A percentile compares a stretch with the other conserved stretches of the same genome.
These are phyloP conservation scores for Bacterosira constricta DNA, from an alignment of 108 stramenopile genomes.

Conservation along the genomic window DNA sequence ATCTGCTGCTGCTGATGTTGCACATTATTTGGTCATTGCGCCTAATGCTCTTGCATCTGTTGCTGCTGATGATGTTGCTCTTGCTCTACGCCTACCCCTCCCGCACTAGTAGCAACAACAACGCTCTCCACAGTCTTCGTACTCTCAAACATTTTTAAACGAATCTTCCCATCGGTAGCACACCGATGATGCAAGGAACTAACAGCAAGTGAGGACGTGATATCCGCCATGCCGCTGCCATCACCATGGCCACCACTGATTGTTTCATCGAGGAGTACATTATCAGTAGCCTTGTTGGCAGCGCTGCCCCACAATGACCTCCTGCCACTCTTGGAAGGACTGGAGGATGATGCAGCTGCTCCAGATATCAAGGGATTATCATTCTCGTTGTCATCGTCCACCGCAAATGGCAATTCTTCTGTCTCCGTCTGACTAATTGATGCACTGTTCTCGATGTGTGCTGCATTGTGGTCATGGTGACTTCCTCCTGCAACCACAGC, in stretches of 20 bases:
- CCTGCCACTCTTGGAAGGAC: slow-evolving; percentile 18
- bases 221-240: slow-evolving; percentile 32
- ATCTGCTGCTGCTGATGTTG: not conserved
- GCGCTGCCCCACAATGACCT: slow-evolving; percentile 40
- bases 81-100: too few species aligned
- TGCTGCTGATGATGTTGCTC: not conserved
- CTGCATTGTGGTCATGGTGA: too few species aligned
- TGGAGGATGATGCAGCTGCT: not conserved
- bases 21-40: not conserved
- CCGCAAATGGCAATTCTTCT: slow-evolving; percentile 53
- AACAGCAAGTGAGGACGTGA: slow-evolving; percentile 34
- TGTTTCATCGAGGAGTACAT: slow-evolving; percentile 1
- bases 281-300: too few species aligned
- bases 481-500: not conserved
- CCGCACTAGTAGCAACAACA: too few species aligned
- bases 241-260: not conserved
- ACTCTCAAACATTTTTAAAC: slow-evolving; percentile 48
- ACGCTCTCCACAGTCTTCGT: not conserved
- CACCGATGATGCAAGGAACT: slow-evolving; percentile 47
- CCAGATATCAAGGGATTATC: slow-evolving; percentile 13
- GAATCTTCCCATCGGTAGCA: slow-evolving; percentile 36
- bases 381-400: slow-evolving; percentile 46
- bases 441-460: not conserved
- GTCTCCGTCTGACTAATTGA: slow-evolving; percentile 8
- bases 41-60: not conserved